Evolutionary conservation across 2,329 filamentous ascomycete species (phyloP).

Genomic region (Fulvia fulva): DNA sequence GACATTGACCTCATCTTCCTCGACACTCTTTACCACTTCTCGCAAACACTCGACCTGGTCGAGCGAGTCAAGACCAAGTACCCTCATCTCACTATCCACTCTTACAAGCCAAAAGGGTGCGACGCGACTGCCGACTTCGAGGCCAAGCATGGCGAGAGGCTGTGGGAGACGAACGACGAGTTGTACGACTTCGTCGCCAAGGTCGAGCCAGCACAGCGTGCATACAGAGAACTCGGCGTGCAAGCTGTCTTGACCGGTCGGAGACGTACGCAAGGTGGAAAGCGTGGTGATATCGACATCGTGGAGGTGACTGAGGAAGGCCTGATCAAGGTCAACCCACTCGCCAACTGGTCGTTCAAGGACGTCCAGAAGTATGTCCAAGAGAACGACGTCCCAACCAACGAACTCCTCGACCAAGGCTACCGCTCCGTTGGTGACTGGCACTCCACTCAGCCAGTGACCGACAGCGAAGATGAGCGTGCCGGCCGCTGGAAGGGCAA

Average conservation of each 20-base stretch:
- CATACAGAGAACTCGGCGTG: constrained; percentile 82
- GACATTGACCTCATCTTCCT: constrained; percentile 51
- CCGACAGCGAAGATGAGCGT: constrained; percentile 89
- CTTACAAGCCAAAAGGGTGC: constrained; percentile 80
- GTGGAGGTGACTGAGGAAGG: constrained; percentile 89
- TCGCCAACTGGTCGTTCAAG: constrained; percentile 89
- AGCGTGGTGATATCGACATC: constrained; percentile 84
- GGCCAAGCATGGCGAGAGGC: constrained; percentile 69
- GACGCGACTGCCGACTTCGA: constrained; percentile 74
- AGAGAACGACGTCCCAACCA: constrained; percentile 87
- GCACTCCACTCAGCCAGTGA: constrained; percentile 90
- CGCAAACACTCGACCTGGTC: constrained; percentile 50
- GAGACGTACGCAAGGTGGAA: constrained; percentile 85
- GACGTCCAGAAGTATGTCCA: constrained; percentile 86
- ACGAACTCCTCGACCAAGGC: constrained; percentile 82
- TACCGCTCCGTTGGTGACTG: constrained; percentile 98
- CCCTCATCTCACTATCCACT: constrained; percentile 73
- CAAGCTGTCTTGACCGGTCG: constrained; percentile 90
- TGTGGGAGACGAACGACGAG: constrained; percentile 83
- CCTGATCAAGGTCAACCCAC: constrained; percentile 94
- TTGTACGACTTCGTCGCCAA: constrained; percentile 97
- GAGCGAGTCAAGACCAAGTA: constrained; percentile 72
- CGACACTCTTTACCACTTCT: constrained; percentile 53
- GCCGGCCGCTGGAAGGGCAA: constrained; percentile 96
- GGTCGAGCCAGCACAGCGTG: constrained; percentile 90